Evolutionary conservation across 2,329 filamentous ascomycete genomes (phyloP), one percentile per base, ranked within the genome.

Genomic region (Fusarium nanum): DNA sequence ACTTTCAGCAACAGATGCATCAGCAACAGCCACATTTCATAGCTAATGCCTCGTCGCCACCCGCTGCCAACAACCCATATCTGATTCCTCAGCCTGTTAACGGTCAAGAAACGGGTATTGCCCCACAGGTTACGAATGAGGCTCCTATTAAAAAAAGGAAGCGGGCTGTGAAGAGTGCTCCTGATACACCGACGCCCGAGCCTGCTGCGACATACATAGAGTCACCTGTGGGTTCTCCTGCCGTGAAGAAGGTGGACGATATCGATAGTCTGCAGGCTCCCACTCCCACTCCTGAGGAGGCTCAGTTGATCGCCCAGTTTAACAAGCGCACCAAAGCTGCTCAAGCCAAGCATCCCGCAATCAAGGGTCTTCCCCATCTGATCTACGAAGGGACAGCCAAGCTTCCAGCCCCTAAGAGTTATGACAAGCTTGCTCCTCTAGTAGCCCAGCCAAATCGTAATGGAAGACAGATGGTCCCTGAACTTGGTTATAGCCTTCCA

Each of bases 351-450:
- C 79, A 81, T 13, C 81, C 81, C 13, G 67, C 79, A 0, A 78
- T 83, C 30, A 79, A 78, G 34, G 82, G 81, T 5, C 76, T 83
- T 5, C 78, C 80, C 2, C 75, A 80, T 65, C 73, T 84, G 7
- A 73, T 80, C 4, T 80, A 77, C 32, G 77, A 80, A 23, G 81
- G 78, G 4, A 79, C 75, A n/a, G 74, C 79, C n/a, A 83, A 82
- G 64, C 75, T 84, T 48, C 78, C 82, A 67, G 80, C 78, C 1
- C 81, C 82, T 7, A 84, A 84, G 68, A 83, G 80, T 56, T 83
- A 82, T 56, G 82, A 84, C 47, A 83, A 83, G 64, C 75, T 84
- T 37, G 76, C 80, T 2, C 82, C 82, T 8, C 73, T 83, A 27
- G 80, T 84, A 18, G 81, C 82, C 9, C 64, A 82, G 22, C 80